Evolutionary conservation across 2,329 filamentous ascomycete species (phyloP).

Genomic region (Elsinoe necatrix): DNA sequence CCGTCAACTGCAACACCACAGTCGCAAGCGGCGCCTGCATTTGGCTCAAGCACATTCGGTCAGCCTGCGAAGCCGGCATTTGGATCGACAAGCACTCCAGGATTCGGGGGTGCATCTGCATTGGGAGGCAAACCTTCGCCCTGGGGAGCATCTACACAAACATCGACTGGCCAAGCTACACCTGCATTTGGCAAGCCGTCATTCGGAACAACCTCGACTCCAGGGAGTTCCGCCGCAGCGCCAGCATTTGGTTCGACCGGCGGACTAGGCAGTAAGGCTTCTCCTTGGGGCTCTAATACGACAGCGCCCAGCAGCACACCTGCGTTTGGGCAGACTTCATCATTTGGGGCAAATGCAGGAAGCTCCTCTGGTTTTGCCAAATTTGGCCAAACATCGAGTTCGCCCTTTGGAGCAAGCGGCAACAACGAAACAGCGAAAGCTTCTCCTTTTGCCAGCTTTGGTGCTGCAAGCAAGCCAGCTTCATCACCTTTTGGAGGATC

Average conservation of each 20-base stretch:
- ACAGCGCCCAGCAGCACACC: constrained; percentile 16
- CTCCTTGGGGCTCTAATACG: constrained; percentile 18
- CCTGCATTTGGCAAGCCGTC: constrained; percentile 21
- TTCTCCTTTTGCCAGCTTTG: constrained; percentile 30
- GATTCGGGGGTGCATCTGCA: constrained; percentile 24
- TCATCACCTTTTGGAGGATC: constrained; percentile 21
- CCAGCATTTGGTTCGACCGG: constrained; percentile 21
- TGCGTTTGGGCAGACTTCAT: constrained; percentile 23
- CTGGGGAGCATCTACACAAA: constrained; percentile 22
- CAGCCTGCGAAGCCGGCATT: constrained; percentile 17
- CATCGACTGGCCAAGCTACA: constrained; percentile 13
- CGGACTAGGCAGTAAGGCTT: constrained; percentile 19
- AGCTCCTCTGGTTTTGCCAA: constrained; percentile 29
- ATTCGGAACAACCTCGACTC: constrained; percentile 22
- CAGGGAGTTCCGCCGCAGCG: constrained; percentile 16
- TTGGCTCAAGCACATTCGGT: constrained; percentile 25
- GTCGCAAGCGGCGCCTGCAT: constrained; percentile 18
- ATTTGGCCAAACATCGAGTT: constrained; percentile 20
- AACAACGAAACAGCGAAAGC: constrained; percentile 23
- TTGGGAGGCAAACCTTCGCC: constrained; percentile 24
- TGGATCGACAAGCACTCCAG: constrained; percentile 18
- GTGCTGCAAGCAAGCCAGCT: constrained; percentile 16
- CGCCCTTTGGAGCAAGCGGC: constrained; percentile 16
- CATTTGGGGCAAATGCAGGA: constrained; percentile 22
- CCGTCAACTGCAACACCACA: constrained; percentile 16